Evolutionary conservation across 2,329 filamentous ascomycete genomes (phyloP), one percentile per base, ranked within the genome.

Genomic region (Phialophora macrospora): DNA sequence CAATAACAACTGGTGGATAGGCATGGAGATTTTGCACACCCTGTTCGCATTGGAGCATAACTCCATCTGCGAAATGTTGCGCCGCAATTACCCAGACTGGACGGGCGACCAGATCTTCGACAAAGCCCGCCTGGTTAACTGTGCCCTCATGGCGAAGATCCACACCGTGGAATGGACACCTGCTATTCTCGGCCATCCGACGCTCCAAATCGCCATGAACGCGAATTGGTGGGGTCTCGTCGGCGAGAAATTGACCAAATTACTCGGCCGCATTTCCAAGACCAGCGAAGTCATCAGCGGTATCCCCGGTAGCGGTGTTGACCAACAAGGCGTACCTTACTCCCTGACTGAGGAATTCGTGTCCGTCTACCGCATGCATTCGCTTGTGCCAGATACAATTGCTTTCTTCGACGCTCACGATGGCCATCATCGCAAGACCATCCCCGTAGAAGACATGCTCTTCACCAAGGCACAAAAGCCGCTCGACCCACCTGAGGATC

Each of bases 141-240:
- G 76, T 55, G 80, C 80, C 0, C 72, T 83, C 8, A 82, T 82
- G 80, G 80, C 81, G 4, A 83, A 83, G 72, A 82, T 83, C 49
- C 80, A 83, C 66, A 82, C 81, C 0, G 76, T 82, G 3, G 80
- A 83, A 71, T 83, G 81, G 81, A 82, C 81, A 3, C 80, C 80
- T 1, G 81, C 80, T 2, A 81, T 83, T 34, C 75, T 82, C 2
- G 75, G 77, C 0, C 80, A 82, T 52, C 81, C 80, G 24, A 75
- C 74, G 0, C 73, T 82, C 1, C 64, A 82, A 60, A 73, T 81
- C n/a, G 75, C 70, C 56, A 81, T 82, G 80, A 72, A 72, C 20
- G 78, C 78, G 41, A 82, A 82, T 65, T 82, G 80, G 80, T 82
- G 78, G 78, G 80, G 80, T 2, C 67, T 82, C 4, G 74, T 76